Conservation (phyloP, 2,329 filamentous ascomycete species). For the Rhexocercosporidium sp. region DNA sequence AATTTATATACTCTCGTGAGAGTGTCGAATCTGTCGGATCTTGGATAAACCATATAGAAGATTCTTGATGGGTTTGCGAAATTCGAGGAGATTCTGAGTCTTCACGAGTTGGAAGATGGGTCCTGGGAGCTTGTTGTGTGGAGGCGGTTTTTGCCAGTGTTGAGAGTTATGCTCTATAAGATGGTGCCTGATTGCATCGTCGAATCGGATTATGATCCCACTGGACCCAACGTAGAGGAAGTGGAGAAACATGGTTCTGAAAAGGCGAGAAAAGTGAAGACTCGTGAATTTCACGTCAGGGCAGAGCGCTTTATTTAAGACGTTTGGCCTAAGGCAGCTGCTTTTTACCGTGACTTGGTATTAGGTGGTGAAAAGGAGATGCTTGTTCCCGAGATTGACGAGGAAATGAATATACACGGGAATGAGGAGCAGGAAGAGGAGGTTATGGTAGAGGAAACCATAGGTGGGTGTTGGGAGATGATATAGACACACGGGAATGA, state of each 20-base stretch:
- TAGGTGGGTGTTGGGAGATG: neutral
- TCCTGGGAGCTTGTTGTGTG: conserved; percentile 17
- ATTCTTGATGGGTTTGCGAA: conserved; percentile 8
- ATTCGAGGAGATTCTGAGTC: conserved; percentile 13
- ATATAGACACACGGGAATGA: neutral
- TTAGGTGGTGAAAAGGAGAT: neutral
- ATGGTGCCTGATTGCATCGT: conserved; percentile 13
- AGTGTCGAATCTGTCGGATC: conserved; percentile 16
- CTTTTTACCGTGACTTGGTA: conserved; percentile 20
- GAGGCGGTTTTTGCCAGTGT: conserved; percentile 15
- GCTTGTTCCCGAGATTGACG: neutral
- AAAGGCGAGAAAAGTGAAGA: neutral
- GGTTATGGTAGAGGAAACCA: neutral
- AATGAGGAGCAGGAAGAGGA: conserved; percentile 6
- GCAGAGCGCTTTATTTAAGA: neutral
- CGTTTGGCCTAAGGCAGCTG: conserved; percentile 14
- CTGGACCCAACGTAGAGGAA: conserved; percentile 10
- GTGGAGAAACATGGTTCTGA: conserved; percentile 12
- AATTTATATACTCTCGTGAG: conserved; percentile 18
- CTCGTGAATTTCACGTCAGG: conserved; percentile 13
- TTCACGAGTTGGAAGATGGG: conserved; percentile 11
- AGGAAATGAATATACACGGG: conserved; percentile 3
- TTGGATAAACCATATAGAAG: conserved; percentile 2
- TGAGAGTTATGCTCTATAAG: conserved; percentile 8
- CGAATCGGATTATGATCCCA: conserved; percentile 13